Base-by-base conservation (phyloP, 2,329 filamentous ascomycete species). In the Byssoonygena ceratinophila region DNA sequence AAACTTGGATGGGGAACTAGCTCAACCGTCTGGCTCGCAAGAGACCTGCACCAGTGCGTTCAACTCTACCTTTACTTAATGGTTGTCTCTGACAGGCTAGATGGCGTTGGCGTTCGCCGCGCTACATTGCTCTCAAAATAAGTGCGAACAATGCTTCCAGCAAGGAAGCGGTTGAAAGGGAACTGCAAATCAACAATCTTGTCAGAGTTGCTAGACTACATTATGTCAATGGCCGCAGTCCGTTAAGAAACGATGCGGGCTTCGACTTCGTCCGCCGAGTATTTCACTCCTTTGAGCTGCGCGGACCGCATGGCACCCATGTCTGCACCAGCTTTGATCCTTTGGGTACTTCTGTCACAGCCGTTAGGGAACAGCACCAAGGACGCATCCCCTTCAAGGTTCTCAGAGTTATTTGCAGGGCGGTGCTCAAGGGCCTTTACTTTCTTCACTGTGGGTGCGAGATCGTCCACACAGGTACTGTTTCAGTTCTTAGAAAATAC, bases 391-490 rank as follows among this genome's bases (percentile, higher is more conserved):
- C 59, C 9, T 55, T 58, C 12, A 58, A 60, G 36, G 56, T 66
- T 18, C 58, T 69, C 8, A 68, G 66, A 50, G 56, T 61, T 29
- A 53, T 65, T n/a, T 34, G 68, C 14, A 61, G 61, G 44, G 59
- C 64, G 37, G 60, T 73, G 9, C 64, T 74, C 4, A 55, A 67
- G 49, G 67, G 63, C 7, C 65, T 74, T 3, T 65, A 71, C 43
- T 74, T 70, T 56, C 63, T 74, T 16, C 70, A 74, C 57, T 59
- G 65, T 1, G 63, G 71, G 51, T 71, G 69, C 51, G 61, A 63
- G 46, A 53, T 74, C 25, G 66, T 73, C 20, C 70, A 74, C 56
- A 72, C 71, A 16, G 68, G 69, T 70, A 54, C 27, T 37, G 23
- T 18, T 14, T 36, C 34, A 37, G 14, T 23, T 39, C 8, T 12